phyloP scores from a whole-genome alignment of 208 protist species.

The Trypanosoma grayi region DNA sequence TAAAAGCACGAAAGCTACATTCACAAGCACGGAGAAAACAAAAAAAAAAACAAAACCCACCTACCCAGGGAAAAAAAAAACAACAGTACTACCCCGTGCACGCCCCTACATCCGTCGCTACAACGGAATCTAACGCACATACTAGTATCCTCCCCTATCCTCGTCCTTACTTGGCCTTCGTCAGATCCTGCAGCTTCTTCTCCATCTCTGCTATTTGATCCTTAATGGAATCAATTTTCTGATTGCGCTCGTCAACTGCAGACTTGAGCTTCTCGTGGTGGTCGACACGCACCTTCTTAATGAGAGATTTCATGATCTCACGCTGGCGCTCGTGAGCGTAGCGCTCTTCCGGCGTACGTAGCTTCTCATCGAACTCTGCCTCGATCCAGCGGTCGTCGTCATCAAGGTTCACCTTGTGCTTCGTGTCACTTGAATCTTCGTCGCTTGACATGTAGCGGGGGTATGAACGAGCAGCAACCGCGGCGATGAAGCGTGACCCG shows the following conservation, averaged over 20 bases:
- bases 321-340: conserved; percentile 69
- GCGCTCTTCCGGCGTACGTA: conserved; percentile 75
- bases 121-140: too few species aligned
- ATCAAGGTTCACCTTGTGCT: conserved; percentile 45
- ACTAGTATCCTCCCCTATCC: background rate
- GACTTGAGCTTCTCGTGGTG: conserved; percentile 48
- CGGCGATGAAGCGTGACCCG: background rate
- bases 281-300: conserved; percentile 42
- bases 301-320: conserved; percentile 53
- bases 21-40: background rate
- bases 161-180: conserved; percentile 12
- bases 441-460: background rate
- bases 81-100: too few species aligned
- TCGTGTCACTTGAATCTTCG: conserved; percentile 40
- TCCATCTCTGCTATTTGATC: conserved; percentile 42
- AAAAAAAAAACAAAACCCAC: conserved; percentile 2
- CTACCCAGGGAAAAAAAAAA: too few species aligned
- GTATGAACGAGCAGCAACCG: background rate
- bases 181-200: conserved; percentile 41
- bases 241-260: conserved; percentile 32
- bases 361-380: conserved; percentile 85
- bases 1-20: conserved; percentile 13
- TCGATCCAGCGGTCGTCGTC: conserved; percentile 82
- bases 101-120: too few species aligned
- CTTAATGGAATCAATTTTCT: conserved; percentile 52